Evolutionary conservation across 495 filamentous ascomycete species (phyloP).

Genomic region (Penicillium argentinense): DNA sequence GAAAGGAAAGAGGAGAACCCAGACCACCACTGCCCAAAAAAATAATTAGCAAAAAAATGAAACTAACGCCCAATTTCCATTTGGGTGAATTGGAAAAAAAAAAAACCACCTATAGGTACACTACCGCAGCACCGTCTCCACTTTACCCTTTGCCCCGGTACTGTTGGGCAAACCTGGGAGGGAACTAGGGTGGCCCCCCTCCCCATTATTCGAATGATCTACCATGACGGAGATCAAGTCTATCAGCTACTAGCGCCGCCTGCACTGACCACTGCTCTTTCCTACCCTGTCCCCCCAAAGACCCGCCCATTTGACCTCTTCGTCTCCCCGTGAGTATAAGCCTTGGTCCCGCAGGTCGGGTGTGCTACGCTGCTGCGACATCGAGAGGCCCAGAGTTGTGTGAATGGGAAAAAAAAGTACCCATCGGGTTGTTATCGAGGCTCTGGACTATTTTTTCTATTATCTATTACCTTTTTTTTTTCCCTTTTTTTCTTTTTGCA

Average conservation of each 20-base stretch:
- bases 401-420: slow-evolving; percentile 10
- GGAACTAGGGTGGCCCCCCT: background rate
- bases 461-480: background rate
- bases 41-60: slow-evolving; percentile 1
- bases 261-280: slow-evolving; percentile 42
- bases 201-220: slow-evolving; percentile 30
- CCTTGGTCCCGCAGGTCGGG: slow-evolving; percentile 27
- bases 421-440: background rate
- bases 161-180: slow-evolving; percentile 10
- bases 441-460: background rate
- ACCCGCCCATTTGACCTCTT: slow-evolving; percentile 21
- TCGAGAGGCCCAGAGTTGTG: background rate
- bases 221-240: slow-evolving; percentile 43
- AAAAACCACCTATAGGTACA: background rate
- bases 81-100: slow-evolving; percentile 8
- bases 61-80: background rate
- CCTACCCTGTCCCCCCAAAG: slow-evolving; percentile 6
- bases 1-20: slow-evolving; percentile 4
- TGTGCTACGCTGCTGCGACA: slow-evolving; percentile 8
- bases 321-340: slow-evolving; percentile 25
- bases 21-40: no score
- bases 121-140: slow-evolving; percentile 1
- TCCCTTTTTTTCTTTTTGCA: background rate
- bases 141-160: slow-evolving; percentile 5
- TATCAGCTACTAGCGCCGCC: slow-evolving; percentile 42